Evolutionary conservation across 192 early-diverging fungal genomes (phyloP), one percentile per base, ranked within the genome.

Genomic region (Backusella luteola): DNA sequence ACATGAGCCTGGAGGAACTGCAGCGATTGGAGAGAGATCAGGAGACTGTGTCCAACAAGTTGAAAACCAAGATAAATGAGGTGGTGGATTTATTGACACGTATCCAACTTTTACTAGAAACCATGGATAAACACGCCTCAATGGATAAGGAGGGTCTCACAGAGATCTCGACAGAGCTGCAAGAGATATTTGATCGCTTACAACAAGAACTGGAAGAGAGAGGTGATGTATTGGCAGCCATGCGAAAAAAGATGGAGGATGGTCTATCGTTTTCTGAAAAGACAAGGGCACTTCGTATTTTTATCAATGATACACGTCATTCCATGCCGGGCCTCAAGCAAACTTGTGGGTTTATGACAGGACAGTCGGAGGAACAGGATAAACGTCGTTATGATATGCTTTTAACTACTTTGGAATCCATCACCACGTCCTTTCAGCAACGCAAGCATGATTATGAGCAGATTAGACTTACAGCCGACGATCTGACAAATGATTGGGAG

Each of bases 311-410:
- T 14, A 76, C 74, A n/a, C 66, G 74, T 0, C 26, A 59, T 6
- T 63, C 79, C 0, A 72, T 80, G 9, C 71, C 74, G 6, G 79
- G 75, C 4, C 39, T 76, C 14, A 80, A 80, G 3, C 79, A 80
- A 15, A 68, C 69, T 1, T 76, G 67, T 38, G 79, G 79, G 1
- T 76, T 80, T 39, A 80, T 80, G 34, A 80, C 74, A 2, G 79
- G 79, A 0, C 67, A 76, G 42, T 76, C 74, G 1, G 70, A 71
- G 21, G 39, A 80, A 1, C 75, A 80, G 39, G 79, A 80, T 59
- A 44, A 73, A 23, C 70, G 76, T 8, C 12, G 71, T 1, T 66
- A 68, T 42, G 70, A 76, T 21, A 46, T 42, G 39, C 70, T 80
- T 26, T 35, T 12, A 11, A 49, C 38, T 49, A 26, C 69, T 2